These are phyloP conservation scores for Tylopilus rubrobrunneus DNA, from an alignment of 768 basidiomycete genomes.

Conservation along the genomic window DNA sequence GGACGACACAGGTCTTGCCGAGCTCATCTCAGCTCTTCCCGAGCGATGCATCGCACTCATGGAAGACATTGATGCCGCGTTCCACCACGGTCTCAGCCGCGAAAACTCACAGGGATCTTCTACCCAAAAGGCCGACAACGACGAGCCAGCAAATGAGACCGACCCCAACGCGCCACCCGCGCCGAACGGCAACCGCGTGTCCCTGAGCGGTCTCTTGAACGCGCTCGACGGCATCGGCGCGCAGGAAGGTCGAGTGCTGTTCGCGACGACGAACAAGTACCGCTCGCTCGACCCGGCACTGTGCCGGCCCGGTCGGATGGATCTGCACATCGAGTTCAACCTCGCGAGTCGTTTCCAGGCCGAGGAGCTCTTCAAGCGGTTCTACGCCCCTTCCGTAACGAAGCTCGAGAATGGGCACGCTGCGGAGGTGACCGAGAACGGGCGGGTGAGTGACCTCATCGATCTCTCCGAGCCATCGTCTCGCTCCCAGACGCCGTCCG, in stretches of 20 bases:
- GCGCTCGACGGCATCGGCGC: conserved; percentile 79
- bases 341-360: conserved; percentile 71
- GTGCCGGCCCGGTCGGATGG: conserved; percentile 76
- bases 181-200: conserved; percentile 38
- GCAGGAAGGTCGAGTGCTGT: conserved; percentile 77
- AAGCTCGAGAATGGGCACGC: background rate
- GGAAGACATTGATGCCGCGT: conserved; percentile 83
- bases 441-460: conserved; percentile 11
- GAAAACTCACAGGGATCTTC: conserved; percentile 11
- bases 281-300: conserved; percentile 67
- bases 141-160: background rate
- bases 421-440: background rate
- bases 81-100: conserved; percentile 42
- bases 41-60: conserved; percentile 71
- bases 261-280: conserved; percentile 78
- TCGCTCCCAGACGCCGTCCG: background rate
- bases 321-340: conserved; percentile 73
- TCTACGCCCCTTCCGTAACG: conserved; percentile 48
- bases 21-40: conserved; percentile 62
- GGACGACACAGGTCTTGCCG: conserved; percentile 56
- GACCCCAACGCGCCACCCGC: conserved; percentile 1
- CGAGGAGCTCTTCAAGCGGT: conserved; percentile 58
- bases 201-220: conserved; percentile 71
- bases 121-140: background rate
- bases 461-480: conserved; percentile 10